These are phyloP conservation scores for Ceratocystis colombiana DNA, from an alignment of 2,329 filamentous ascomycete species.

Conservation along the genomic window DNA sequence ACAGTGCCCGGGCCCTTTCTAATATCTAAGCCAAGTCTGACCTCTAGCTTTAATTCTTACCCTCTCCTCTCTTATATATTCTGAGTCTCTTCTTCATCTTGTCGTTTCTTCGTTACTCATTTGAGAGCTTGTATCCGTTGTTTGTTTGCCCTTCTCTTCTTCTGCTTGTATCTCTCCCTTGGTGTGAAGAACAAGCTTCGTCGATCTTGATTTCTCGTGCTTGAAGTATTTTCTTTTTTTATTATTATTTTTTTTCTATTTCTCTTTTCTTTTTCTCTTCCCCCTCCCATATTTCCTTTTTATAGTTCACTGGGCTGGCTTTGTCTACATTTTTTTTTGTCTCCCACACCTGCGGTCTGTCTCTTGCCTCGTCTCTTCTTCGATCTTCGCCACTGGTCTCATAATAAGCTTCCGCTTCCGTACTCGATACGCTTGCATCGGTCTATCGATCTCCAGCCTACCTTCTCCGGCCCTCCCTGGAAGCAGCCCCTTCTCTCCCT, in stretches of 20 bases:
- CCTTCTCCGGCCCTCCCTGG: background rate
- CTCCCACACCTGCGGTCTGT: background rate
- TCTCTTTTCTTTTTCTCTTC: background rate
- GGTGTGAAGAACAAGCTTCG: background rate
- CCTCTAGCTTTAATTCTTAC: background rate
- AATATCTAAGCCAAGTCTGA: background rate
- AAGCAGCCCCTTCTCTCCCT: background rate
- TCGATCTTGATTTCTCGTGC: conserved; percentile 5
- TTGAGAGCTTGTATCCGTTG: background rate
- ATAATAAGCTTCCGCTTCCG: too few species aligned
- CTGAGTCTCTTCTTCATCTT: background rate
- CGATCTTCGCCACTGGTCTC: too few species aligned
- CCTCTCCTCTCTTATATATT: background rate
- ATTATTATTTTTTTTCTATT: background rate
- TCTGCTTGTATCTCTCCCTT: background rate
- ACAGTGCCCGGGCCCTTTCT: background rate
- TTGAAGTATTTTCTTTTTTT: background rate
- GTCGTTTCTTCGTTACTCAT: background rate
- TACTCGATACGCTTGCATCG: too few species aligned
- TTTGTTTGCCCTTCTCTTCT: background rate
- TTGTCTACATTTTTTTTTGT: background rate
- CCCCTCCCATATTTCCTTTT: background rate
- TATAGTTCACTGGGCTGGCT: too few species aligned
- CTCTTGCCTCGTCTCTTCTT: too few species aligned
- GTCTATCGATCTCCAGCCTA: background rate